Evolutionary conservation across 202 grass and related monocot species (phyloP).

Genomic region (Eragrostis tef): DNA sequence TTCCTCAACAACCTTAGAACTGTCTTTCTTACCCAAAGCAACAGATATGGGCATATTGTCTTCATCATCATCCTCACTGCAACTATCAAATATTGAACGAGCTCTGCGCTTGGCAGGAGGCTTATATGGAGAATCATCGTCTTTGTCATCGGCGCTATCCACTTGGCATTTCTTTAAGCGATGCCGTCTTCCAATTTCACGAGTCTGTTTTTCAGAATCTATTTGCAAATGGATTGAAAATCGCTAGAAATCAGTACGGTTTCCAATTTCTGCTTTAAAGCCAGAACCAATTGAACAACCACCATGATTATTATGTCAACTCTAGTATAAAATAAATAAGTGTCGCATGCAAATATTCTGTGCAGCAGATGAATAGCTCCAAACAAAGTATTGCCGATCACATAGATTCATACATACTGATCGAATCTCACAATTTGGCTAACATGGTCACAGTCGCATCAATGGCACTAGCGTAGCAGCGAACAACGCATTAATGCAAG

Average conservation of each 20-base stretch:
- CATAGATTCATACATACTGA: background rate
- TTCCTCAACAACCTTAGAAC: constrained; percentile 33
- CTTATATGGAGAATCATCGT: constrained; percentile 39
- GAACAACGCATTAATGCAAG: background rate
- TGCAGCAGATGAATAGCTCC: background rate
- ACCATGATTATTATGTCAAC: background rate
- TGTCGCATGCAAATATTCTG: constrained; percentile 9
- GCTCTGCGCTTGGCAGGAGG: background rate
- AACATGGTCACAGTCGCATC: background rate
- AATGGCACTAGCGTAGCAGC: background rate
- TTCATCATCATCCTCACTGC: constrained; percentile 60
- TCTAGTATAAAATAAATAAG: background rate
- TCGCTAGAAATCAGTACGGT: constrained; percentile 19
- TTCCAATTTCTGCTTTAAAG: constrained; percentile 29
- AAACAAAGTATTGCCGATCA: background rate
- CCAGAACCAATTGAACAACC: background rate
- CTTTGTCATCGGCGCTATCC: constrained; percentile 38
- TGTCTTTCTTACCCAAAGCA: constrained; percentile 43
- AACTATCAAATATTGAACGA: constrained; percentile 41
- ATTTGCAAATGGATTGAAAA: constrained; percentile 31
- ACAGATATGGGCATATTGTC: constrained; percentile 38
- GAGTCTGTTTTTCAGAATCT: constrained; percentile 46
- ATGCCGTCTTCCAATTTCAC: constrained; percentile 20
- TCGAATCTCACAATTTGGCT: background rate
- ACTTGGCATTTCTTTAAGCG: constrained; percentile 55